Evolutionary conservation across 2,329 filamentous ascomycete genomes (phyloP).

Genomic region (Aspergillus sp.): DNA sequence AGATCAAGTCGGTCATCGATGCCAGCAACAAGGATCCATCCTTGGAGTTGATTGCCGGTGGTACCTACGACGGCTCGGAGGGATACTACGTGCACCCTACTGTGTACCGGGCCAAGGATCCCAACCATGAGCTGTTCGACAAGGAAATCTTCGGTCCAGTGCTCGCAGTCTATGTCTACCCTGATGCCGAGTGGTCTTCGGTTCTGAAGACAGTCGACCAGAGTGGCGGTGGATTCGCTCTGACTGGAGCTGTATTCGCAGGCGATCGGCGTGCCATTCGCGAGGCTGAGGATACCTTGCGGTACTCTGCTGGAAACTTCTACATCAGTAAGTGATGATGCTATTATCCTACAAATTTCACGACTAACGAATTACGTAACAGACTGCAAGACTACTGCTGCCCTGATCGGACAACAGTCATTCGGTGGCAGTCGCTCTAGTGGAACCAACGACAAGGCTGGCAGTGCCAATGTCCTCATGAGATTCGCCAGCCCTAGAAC

Average conservation of each 20-base stretch:
- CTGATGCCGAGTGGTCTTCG: conserved; percentile 65
- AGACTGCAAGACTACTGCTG: conserved; percentile 61
- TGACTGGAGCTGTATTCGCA: conserved; percentile 45
- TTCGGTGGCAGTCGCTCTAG: conserved; percentile 69
- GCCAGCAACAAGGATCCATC: conserved; percentile 71
- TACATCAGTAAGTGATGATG: conserved; percentile 38
- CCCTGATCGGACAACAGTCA: conserved; percentile 72
- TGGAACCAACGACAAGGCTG: conserved; percentile 73
- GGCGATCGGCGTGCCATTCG: conserved; percentile 38
- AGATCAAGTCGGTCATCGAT: conserved; percentile 73
- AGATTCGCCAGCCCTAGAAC: conserved; percentile 66
- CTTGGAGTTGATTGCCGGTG: conserved; percentile 71
- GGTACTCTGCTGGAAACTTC: conserved; percentile 43
- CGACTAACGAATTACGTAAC: background rate
- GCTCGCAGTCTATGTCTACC: conserved; percentile 72
- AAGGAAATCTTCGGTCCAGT: conserved; percentile 81
- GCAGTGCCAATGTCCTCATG: conserved; percentile 60
- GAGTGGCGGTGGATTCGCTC: conserved; percentile 37
- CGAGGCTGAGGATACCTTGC: conserved; percentile 39
- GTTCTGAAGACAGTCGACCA: conserved; percentile 52
- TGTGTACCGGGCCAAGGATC: conserved; percentile 71
- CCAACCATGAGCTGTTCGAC: conserved; percentile 69
- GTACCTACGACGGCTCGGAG: conserved; percentile 71
- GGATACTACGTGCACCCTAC: conserved; percentile 83
- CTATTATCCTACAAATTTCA: background rate